Evolutionary conservation across 1,284 basidiomycete genomes (phyloP).

Genomic region (Marasmius fiardii): DNA sequence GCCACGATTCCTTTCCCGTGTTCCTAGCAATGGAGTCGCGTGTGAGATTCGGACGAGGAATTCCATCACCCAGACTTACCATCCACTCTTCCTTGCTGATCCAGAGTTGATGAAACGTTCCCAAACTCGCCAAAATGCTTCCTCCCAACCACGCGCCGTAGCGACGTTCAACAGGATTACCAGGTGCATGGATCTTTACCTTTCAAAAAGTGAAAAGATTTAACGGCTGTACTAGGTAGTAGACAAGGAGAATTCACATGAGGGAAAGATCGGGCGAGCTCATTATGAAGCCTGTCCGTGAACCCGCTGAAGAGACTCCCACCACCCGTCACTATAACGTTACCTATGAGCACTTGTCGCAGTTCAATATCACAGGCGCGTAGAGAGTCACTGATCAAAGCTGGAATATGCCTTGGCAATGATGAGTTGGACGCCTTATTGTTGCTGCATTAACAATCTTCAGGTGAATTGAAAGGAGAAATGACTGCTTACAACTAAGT

Average conservation of each 20-base stretch:
- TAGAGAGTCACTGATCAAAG: conserved; percentile 79
- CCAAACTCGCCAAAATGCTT: conserved; percentile 88
- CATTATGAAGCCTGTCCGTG: conserved; percentile 79
- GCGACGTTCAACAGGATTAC: conserved; percentile 83
- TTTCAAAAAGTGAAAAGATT: conserved; percentile 22
- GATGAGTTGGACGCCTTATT: conserved; percentile 59
- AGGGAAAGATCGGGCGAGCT: conserved; percentile 76
- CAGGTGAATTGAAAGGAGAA: conserved; percentile 1
- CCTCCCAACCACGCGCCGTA: conserved; percentile 94
- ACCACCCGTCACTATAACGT: conserved; percentile 94
- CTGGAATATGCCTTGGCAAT: conserved; percentile 73
- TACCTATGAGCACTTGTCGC: conserved; percentile 84
- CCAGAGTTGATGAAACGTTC: conserved; percentile 97
- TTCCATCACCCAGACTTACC: conserved; percentile 39
- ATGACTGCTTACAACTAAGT: conserved; percentile 62
- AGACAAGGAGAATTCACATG: conserved; percentile 53
- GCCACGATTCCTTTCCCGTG: conserved; percentile 75
- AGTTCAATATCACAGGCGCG: conserved; percentile 89
- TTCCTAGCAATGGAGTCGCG: conserved; percentile 41
- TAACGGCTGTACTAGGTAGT: background rate
- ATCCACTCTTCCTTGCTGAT: conserved; percentile 91
- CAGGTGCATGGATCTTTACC: conserved; percentile 87
- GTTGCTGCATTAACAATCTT: background rate
- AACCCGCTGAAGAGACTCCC: conserved; percentile 86
- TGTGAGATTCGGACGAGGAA: background rate